These are phyloP conservation scores for Tulasnella calospora DNA, from an alignment of 768 basidiomycete genomes.

Conservation along the genomic window DNA sequence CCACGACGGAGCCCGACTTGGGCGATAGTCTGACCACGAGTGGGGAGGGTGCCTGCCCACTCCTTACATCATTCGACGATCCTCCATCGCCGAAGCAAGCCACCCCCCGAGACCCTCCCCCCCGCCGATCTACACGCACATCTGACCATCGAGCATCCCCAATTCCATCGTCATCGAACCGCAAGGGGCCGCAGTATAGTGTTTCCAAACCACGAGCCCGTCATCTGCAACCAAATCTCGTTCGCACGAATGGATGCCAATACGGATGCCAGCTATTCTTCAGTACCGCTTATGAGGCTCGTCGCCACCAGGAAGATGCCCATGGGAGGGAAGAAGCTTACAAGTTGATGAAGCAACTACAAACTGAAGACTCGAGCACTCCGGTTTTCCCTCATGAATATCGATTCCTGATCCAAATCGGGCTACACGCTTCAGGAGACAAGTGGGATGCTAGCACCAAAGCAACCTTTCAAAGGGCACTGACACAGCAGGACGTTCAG, in stretches of 20 bases:
- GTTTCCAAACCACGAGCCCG: not conserved
- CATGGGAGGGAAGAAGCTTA: slow-evolving; percentile 22
- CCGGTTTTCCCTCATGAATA: not conserved
- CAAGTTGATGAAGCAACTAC: not conserved
- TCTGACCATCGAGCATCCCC: not conserved
- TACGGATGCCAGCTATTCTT: slow-evolving; percentile 12
- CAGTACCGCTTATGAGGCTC: slow-evolving; percentile 19
- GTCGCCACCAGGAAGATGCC: slow-evolving; percentile 23
- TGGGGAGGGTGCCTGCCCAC: too few species aligned
- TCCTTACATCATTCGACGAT: not conserved
- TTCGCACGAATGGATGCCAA: slow-evolving; percentile 10
- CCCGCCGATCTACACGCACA: not conserved
- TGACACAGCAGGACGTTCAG: not conserved
- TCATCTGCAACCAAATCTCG: slow-evolving; percentile 19
- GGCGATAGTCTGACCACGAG: too few species aligned
- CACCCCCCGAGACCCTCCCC: not conserved
- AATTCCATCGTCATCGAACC: not conserved
- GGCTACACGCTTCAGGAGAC: not conserved
- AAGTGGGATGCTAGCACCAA: slow-evolving; percentile 20
- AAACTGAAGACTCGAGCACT: not conserved
- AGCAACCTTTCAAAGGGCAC: not conserved
- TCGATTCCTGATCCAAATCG: slow-evolving; percentile 18
- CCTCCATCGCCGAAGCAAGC: not conserved
- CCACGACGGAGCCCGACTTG: too few species aligned
- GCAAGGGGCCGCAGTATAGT: not conserved